Base-by-base conservation (phyloP, 306 rosid genomes). In the Oemleria cerasiformis region DNA sequence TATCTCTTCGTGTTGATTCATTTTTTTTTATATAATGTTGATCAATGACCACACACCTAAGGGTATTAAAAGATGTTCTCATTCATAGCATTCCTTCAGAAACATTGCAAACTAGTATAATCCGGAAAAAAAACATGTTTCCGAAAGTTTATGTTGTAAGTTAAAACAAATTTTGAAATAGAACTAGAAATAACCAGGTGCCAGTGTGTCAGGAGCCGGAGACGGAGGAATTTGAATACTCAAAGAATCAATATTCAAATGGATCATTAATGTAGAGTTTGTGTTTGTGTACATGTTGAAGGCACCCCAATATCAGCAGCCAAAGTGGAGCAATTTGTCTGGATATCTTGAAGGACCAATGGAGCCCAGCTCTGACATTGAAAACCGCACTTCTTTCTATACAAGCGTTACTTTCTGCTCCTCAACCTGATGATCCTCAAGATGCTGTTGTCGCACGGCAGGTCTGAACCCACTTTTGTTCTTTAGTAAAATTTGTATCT, bases 231-330 rank as follows among this genome's bases (percentile, higher is more conserved):
- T 34, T 30, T 16, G 25, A 21, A 14, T 70, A 23, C 43, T 53
- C 39, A 7, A 25, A 13, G 12, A n/a, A 19, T 11, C 8, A 2
- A 54, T 20, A 20, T 17, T 30, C 34, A 8, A 55, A 42, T n/a
- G 44, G 74, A 34, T 69, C 63, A 34, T 64, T 79, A 47, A 75
- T 83, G 43, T 11, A 50, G 48, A 8, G 34, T 53, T 78, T 63
- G 77, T 55, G n/a, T 19, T 9, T 62, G 57, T 70, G 15, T 71
- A 49, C 45, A 60, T 71, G 51, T 76, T 84, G 84, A 86, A 94
- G 99, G 99, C 99, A 94, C 88, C 99, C 99, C 25, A 94, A 94
- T 77, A 91, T 94, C 80, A 94, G 99, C 84, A 94, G 99, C 81
- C 99, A 94, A 67, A 94, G 95, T 84, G 99, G 99, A 65, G 99